These are phyloP conservation scores for Phoma sp. DNA, from an alignment of 2,329 filamentous ascomycete genomes.

Conservation along the genomic window DNA sequence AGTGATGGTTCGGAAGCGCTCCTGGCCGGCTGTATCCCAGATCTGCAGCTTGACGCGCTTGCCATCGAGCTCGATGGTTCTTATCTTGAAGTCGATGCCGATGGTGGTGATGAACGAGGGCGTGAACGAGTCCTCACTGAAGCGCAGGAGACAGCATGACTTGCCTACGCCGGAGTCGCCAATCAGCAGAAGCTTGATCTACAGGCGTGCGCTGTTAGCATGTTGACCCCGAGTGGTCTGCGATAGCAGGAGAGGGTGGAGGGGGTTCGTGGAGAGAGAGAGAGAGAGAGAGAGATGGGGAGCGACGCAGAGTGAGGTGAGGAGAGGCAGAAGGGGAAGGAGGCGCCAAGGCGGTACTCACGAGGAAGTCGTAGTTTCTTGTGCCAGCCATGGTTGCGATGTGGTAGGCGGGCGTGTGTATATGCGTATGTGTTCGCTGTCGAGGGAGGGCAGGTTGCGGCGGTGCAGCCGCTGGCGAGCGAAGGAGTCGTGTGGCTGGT, in stretches of 20 bases:
- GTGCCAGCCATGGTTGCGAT: slow-evolving; percentile 80
- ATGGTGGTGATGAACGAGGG: slow-evolving; percentile 99
- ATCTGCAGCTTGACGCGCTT: slow-evolving; percentile 99
- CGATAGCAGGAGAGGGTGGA: slow-evolving; percentile 13
- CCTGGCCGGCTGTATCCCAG: slow-evolving; percentile 98
- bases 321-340: neutral
- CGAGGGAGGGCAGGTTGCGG: slow-evolving; percentile 29
- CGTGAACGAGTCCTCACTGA: slow-evolving; percentile 97
- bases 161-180: slow-evolving; percentile 97
- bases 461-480: slow-evolving; percentile 34
- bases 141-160: slow-evolving; percentile 94
- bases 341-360: slow-evolving; percentile 57
- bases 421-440: slow-evolving; percentile 17
- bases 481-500: slow-evolving; percentile 15
- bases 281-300: neutral
- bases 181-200: slow-evolving; percentile 98
- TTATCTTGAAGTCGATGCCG: slow-evolving; percentile 99
- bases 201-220: slow-evolving; percentile 24
- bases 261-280: neutral
- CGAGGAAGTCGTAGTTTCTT: slow-evolving; percentile 99
- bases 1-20: slow-evolving; percentile 98
- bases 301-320: no score
- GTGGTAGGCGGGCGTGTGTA: slow-evolving; percentile 3
- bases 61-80: slow-evolving; percentile 97
- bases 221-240: neutral